Conservation (phyloP, 768 basidiomycete genomes). For the Mycena pura region DNA sequence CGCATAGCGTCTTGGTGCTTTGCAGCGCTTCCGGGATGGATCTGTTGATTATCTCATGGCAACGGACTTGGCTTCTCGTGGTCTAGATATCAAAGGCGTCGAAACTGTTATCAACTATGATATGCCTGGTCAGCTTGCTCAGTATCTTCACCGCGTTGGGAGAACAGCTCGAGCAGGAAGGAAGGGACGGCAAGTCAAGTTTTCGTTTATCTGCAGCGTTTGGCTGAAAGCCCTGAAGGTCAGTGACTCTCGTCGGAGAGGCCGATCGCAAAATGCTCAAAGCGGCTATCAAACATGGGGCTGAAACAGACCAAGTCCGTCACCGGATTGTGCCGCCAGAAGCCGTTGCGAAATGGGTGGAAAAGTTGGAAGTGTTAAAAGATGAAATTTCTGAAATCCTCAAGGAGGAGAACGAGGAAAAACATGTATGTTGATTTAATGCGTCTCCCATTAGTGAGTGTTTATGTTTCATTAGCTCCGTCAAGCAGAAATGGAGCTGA, state of each 20-base stretch:
- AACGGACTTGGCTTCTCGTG: conserved; percentile 93
- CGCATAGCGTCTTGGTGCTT: conserved; percentile 78
- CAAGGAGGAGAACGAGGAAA: conserved; percentile 95
- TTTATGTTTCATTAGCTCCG: conserved; percentile 60
- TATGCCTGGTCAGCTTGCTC: conserved; percentile 92
- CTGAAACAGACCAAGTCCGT: conserved; percentile 78
- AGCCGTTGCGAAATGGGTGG: conserved; percentile 70
- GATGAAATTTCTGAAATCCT: conserved; percentile 81
- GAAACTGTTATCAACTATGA: conserved; percentile 99
- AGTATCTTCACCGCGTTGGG: conserved; percentile 97
- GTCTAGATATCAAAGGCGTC: conserved; percentile 96
- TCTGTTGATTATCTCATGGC: conserved; percentile 93
- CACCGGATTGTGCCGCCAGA: conserved; percentile 89
- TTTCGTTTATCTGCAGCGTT: background rate
- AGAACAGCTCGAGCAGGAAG: conserved; percentile 95
- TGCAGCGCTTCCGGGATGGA: conserved; percentile 88
- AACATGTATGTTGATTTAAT: conserved; percentile 61
- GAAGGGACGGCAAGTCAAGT: conserved; percentile 79
- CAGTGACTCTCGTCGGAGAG: conserved; percentile 95
- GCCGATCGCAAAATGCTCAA: conserved; percentile 96
- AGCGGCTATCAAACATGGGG: conserved; percentile 89
- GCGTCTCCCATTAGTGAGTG: conserved; percentile 3
- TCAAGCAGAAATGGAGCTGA: conserved; percentile 94
- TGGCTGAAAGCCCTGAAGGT: conserved; percentile 52
- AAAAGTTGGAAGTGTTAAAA: conserved; percentile 73